These are phyloP conservation scores for Cenococcum geophilum DNA, from an alignment of 495 filamentous ascomycete species.

Conservation along the genomic window DNA sequence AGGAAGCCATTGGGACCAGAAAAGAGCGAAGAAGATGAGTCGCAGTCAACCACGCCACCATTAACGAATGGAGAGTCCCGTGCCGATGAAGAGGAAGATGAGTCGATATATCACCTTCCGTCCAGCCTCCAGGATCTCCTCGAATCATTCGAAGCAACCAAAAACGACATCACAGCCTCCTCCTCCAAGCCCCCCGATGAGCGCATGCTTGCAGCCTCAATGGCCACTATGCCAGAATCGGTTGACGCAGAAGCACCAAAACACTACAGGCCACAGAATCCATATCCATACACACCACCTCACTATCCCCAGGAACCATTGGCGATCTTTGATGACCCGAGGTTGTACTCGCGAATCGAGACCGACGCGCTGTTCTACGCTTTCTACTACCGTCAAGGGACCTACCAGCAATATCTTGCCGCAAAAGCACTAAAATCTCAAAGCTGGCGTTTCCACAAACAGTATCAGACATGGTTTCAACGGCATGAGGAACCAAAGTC, in stretches of 20 bases:
- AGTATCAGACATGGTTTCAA: constrained; percentile 99
- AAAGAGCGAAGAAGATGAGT: constrained; percentile 21
- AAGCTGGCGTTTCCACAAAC: constrained; percentile 98
- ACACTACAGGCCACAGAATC: constrained; percentile 74
- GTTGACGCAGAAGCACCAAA: constrained; percentile 74
- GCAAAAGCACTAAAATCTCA: constrained; percentile 93
- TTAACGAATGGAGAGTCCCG: constrained; percentile 52
- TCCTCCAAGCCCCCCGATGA: constrained; percentile 37
- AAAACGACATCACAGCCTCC: constrained; percentile 40
- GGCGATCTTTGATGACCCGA: constrained; percentile 81
- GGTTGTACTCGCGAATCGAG: constrained; percentile 81
- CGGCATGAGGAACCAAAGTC: constrained; percentile 96
- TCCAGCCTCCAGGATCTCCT: constrained; percentile 82
- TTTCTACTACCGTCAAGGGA: constrained; percentile 96
- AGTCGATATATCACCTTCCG: constrained; percentile 93
- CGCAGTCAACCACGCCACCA: constrained; percentile 31
- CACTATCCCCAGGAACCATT: constrained; percentile 92
- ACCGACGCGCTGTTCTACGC: constrained; percentile 97
- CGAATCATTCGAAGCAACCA: constrained; percentile 81
- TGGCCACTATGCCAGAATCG: constrained; percentile 62
- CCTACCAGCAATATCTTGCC: constrained; percentile 93
- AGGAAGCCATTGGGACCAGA: constrained; percentile 21
- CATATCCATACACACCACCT: constrained; percentile 62
- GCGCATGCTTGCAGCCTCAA: constrained; percentile 64
- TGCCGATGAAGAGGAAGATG: constrained; percentile 50